phyloP scores from a whole-genome alignment of 805 yeast genomes.

The Schwanniomyces yamadae region DNA sequence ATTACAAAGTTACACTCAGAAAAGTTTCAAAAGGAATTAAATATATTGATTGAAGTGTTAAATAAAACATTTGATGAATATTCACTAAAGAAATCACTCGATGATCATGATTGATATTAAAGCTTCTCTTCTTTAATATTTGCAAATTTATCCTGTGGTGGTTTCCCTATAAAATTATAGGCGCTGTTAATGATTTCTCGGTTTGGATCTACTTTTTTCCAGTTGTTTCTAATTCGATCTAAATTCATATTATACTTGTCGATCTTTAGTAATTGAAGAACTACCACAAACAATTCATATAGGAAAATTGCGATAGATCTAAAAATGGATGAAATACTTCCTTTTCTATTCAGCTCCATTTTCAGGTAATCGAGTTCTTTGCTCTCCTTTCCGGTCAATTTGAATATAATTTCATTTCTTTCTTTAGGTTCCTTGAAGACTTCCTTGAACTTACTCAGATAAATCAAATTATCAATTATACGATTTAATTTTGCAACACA shows the following conservation, averaged over 20 bases:
- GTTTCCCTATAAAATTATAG: conserved; percentile 30
- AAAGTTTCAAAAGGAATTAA: conserved; percentile 16
- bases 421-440: conserved; percentile 31
- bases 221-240: conserved; percentile 38
- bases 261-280: conserved; percentile 36
- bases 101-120: background rate
- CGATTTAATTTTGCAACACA: conserved; percentile 23
- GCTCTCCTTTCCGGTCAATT: conserved; percentile 24
- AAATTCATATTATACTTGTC: conserved; percentile 43
- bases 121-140: conserved; percentile 1
- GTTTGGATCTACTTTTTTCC: conserved; percentile 42
- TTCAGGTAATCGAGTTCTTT: conserved; percentile 9
- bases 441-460: conserved; percentile 29
- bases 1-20: conserved; percentile 9
- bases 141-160: conserved; percentile 15
- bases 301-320: conserved; percentile 27
- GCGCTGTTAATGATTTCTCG: conserved; percentile 35
- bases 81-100: background rate
- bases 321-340: conserved; percentile 9
- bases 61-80: conserved; percentile 11
- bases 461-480: conserved; percentile 25
- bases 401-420: conserved; percentile 22
- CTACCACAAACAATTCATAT: conserved; percentile 30
- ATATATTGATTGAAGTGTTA: conserved; percentile 13
- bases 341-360: conserved; percentile 5